These are phyloP conservation scores for Rubia balearica DNA, from an alignment of 305 asterid genomes.

Conservation along the genomic window DNA sequence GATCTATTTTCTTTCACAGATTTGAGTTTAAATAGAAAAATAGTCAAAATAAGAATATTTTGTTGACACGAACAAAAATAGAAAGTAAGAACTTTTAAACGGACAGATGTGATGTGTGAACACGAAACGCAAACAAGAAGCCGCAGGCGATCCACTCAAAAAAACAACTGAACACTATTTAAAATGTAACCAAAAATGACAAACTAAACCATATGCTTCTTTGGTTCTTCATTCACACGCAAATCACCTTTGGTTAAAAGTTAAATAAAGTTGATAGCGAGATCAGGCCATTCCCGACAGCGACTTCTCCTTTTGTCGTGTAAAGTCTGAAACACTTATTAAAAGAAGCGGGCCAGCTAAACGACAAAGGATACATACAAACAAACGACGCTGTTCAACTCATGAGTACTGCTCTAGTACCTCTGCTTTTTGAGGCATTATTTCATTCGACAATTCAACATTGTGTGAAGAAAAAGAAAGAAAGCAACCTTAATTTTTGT, in stretches of 20 bases:
- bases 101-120: too few relatives aligned
- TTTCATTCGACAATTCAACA: not conserved
- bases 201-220: slow-evolving; percentile 3
- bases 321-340: not conserved
- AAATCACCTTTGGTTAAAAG: not conserved
- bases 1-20: too few relatives aligned
- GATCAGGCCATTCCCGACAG: slow-evolving; percentile 6
- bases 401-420: not conserved
- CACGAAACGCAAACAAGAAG: not conserved
- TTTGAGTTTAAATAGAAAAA: too few relatives aligned
- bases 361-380: not conserved
- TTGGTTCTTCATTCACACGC: not conserved
- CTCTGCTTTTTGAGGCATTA: not conserved
- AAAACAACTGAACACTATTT: not conserved
- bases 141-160: slow-evolving; percentile 10
- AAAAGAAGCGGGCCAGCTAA: slow-evolving; percentile 6
- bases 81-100: too few relatives aligned
- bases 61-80: too few relatives aligned
- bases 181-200: slow-evolving; percentile 9
- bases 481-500: too few relatives aligned
- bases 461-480: not conserved
- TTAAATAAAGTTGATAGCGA: not conserved
- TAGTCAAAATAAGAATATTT: too few relatives aligned
- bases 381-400: not conserved
- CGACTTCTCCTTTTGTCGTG: slow-evolving; percentile 22